Base-by-base conservation (phyloP, 176 grass and related monocot genomes). In the Bromus sterilis region DNA sequence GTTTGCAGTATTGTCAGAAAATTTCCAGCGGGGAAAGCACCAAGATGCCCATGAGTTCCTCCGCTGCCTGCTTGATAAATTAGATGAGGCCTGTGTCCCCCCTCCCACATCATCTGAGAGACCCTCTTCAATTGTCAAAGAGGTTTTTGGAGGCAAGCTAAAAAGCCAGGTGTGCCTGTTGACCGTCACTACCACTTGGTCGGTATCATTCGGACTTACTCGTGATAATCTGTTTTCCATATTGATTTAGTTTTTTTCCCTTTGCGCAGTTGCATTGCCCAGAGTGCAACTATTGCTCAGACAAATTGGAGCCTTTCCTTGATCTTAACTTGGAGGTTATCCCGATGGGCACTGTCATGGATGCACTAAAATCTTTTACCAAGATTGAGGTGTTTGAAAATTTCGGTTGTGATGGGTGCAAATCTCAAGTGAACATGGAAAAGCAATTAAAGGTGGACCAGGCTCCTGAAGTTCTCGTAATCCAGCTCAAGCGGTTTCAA, bases 241-340 rank as follows among this genome's bases (percentile, higher is more conserved):
- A 28, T n/a, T 42, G 21, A 65, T 4, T 36, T 69, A 16, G 46
- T 30, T 8, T 11, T 60, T 81, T 18, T 59, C 21, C 16, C 43
- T 76, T 75, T 44, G 43, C 28, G 80, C 66, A 92, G 91, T 42
- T 92, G 56, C 84, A 42, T 34, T 92, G 91, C 39, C 81, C 71
- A 71, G 29, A 33, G 53, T 92, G 91, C 74, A 64, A 82, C 7
- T 63, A 61, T 68, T 77, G 34, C 26, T 92, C 80, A 25, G 70
- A 89, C 78, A 92, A 57, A 65, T 81, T 76, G 39, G 91, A 92
- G 44, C 80, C 80, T 42, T 75, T 87, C 20, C 63, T 92, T 51
- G 91, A 92, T 77, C 87, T 92, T 51, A 92, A 87, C 65, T 84
- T 92, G 84, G 90, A 92, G 72, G 61, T 92, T 11, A 82, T 56